phyloP scores from a whole-genome alignment of 257 asterid genomes.

The Solanum boliviense region DNA sequence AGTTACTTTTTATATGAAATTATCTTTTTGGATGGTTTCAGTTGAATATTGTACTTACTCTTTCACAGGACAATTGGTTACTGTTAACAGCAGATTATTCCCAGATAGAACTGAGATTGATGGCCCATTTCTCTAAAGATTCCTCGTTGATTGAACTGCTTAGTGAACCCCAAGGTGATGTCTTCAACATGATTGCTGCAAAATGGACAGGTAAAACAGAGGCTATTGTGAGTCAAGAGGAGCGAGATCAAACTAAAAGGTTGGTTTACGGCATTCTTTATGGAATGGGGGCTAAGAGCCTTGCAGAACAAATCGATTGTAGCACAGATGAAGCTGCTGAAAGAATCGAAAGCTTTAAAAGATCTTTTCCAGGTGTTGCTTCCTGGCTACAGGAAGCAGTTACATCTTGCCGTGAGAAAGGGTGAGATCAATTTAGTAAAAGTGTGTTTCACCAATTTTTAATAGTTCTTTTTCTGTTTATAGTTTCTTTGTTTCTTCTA shows the following conservation, averaged over 20 bases:
- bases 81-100: constrained; percentile 89
- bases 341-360: constrained; percentile 68
- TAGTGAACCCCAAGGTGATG: constrained; percentile 56
- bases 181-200: constrained; percentile 87
- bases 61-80: constrained; percentile 84
- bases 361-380: constrained; percentile 82
- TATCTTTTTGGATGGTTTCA: background rate
- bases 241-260: constrained; percentile 83
- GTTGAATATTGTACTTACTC: constrained; percentile 12
- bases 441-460: background rate
- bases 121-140: constrained; percentile 97
- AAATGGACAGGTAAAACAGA: constrained; percentile 67
- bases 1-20: background rate
- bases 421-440: constrained; percentile 40
- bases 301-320: constrained; percentile 83
- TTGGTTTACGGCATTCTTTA: constrained; percentile 84
- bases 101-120: constrained; percentile 89
- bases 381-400: constrained; percentile 93
- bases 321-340: constrained; percentile 65
- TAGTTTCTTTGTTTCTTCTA: background rate
- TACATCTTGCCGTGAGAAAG: constrained; percentile 60
- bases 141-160: constrained; percentile 57
- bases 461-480: background rate
- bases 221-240: constrained; percentile 59
- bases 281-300: constrained; percentile 79